A percentile compares a stretch with the other conserved stretches of the same genome.
phyloP scores from a whole-genome alignment of 2,329 filamentous ascomycete species.

The Stemphylium beticola region DNA sequence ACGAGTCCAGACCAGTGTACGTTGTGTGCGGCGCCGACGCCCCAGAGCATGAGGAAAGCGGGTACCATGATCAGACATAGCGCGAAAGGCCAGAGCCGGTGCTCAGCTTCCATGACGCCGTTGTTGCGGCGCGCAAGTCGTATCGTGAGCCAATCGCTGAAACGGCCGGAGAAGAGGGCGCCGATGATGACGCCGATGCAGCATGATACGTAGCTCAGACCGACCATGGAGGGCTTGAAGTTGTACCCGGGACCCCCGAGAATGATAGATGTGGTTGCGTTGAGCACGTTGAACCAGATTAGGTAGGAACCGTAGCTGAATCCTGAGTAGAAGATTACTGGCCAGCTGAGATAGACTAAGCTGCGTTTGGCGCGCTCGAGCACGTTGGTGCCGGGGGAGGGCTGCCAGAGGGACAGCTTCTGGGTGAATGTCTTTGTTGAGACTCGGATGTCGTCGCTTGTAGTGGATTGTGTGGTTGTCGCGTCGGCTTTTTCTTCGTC shows the following conservation, averaged over 20 bases:
- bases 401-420: constrained; percentile 34
- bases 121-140: constrained; percentile 46
- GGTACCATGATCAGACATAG: constrained; percentile 53
- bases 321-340: constrained; percentile 38
- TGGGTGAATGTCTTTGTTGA: constrained; percentile 24
- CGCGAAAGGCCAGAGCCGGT: constrained; percentile 50
- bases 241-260: constrained; percentile 30
- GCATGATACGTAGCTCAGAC: constrained; percentile 28
- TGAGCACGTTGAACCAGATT: constrained; percentile 39
- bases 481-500: constrained; percentile 34
- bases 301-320: constrained; percentile 37
- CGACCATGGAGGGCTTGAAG: constrained; percentile 32
- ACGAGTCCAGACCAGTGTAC: constrained; percentile 60
- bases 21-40: constrained; percentile 57
- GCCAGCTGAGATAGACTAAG: constrained; percentile 44
- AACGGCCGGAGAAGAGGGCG: constrained; percentile 24
- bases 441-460: constrained; percentile 12
- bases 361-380: constrained; percentile 29
- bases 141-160: constrained; percentile 36
- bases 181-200: constrained; percentile 29
- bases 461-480: constrained; percentile 19
- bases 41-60: constrained; percentile 57
- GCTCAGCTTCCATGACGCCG: constrained; percentile 51
- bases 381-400: constrained; percentile 22
- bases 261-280: constrained; percentile 35